A percentile compares a stretch with the other conserved stretches of the same genome.
These are phyloP conservation scores for Xylaria sp. DNA, from an alignment of 2,329 filamentous ascomycete genomes.

Conservation along the genomic window DNA sequence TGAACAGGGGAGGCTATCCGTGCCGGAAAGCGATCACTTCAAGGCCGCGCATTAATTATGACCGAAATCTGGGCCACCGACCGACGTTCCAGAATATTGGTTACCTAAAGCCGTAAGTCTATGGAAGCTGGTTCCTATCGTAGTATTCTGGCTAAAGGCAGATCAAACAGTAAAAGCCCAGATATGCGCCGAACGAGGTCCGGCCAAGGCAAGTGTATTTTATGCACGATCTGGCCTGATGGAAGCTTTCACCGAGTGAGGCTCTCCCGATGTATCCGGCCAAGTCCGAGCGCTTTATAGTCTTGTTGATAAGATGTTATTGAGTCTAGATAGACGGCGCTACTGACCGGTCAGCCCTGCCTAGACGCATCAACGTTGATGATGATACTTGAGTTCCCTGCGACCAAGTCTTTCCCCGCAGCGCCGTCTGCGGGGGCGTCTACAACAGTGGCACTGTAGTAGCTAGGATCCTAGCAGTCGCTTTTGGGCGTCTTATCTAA, in stretches of 20 bases:
- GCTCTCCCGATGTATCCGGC: constrained; percentile 12
- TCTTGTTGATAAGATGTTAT: background rate
- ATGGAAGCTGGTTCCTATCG: constrained; percentile 40
- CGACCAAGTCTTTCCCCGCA: background rate
- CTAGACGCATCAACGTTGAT: constrained; percentile 1
- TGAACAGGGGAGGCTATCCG: constrained; percentile 31
- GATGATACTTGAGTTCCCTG: background rate
- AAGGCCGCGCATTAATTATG: constrained; percentile 31
- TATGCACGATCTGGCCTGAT: constrained; percentile 23
- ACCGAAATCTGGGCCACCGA: constrained; percentile 49
- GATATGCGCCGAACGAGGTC: constrained; percentile 29
- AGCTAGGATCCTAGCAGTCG: too few species aligned
- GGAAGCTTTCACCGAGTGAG: constrained; percentile 14
- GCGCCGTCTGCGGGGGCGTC: background rate
- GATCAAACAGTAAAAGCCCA: constrained; percentile 50
- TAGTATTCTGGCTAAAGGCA: constrained; percentile 55
- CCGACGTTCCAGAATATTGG: constrained; percentile 52
- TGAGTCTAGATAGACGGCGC: background rate
- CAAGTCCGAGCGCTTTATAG: background rate
- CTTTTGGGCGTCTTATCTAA: background rate
- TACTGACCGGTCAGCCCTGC: constrained; percentile 9
- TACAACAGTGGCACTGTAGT: too few species aligned
- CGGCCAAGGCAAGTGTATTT: constrained; percentile 11
- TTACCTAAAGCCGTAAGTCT: constrained; percentile 33
- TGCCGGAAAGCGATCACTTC: constrained; percentile 31